phyloP scores from a whole-genome alignment of 2,329 filamentous ascomycete species.

The Microcyclospora tardicrescens region DNA sequence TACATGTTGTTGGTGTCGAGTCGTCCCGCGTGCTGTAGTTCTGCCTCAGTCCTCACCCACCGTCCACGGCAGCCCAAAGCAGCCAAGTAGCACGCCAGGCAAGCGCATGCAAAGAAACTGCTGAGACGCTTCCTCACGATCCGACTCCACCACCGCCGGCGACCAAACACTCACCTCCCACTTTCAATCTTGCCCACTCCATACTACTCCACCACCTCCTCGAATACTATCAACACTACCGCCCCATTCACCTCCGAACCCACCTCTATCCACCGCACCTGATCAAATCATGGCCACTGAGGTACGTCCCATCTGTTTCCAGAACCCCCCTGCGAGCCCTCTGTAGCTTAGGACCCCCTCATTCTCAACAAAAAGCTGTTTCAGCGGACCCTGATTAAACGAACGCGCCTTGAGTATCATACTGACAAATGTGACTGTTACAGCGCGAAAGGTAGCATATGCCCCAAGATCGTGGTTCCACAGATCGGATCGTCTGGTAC shows the following conservation, averaged over 20 bases:
- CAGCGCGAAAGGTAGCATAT: constrained; percentile 37
- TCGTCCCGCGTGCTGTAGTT: no score
- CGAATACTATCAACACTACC: not conserved
- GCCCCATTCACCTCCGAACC: not conserved
- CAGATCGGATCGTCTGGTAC: constrained; percentile 3
- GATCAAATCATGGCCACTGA: constrained; percentile 43
- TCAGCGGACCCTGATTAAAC: not conserved
- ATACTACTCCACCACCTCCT: constrained; percentile 1
- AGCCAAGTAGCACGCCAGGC: no score
- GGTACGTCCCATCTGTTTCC: constrained; percentile 37
- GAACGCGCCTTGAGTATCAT: constrained; percentile 1
- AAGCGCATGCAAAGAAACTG: no score
- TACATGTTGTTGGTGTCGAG: no score
- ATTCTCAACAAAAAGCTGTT: constrained; percentile 19
- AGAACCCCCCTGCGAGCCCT: constrained; percentile 20
- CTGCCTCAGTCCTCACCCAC: no score
- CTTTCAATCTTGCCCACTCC: not conserved
- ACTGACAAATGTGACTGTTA: constrained; percentile 27
- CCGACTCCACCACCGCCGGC: not conserved
- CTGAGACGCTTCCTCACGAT: no score
- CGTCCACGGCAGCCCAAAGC: no score
- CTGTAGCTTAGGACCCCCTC: constrained; percentile 10
- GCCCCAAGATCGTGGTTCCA: constrained; percentile 5
- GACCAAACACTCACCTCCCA: not conserved
- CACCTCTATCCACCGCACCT: not conserved